Conservation (phyloP, 352 stramenopile species). For the Pythium phragmiticola region DNA sequence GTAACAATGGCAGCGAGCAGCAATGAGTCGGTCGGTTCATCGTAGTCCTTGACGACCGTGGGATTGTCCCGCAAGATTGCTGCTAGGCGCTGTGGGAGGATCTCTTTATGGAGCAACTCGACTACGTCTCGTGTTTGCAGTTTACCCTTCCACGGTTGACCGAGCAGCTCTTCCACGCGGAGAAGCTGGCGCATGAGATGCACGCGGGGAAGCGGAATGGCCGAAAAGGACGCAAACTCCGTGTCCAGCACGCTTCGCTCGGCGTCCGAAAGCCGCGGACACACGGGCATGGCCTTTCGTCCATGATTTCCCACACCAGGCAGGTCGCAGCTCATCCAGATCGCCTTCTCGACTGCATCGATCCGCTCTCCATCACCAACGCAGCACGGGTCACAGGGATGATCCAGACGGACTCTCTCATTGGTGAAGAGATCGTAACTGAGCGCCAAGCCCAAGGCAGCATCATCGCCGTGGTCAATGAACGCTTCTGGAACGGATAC, state of each 20-base stretch:
- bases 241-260: conserved; percentile 60
- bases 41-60: conserved; percentile 45
- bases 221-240: conserved; percentile 45
- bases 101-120: conserved; percentile 34
- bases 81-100: conserved; percentile 65
- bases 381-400: conserved; percentile 28
- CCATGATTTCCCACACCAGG: conserved; percentile 69
- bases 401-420: not conserved
- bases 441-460: conserved; percentile 34
- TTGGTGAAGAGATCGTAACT: conserved; percentile 29
- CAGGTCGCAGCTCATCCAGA: conserved; percentile 60
- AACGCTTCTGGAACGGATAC: conserved; percentile 36
- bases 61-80: conserved; percentile 44
- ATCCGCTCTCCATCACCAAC: conserved; percentile 29
- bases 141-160: conserved; percentile 45
- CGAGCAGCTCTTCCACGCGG: conserved; percentile 57
- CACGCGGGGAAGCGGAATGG: conserved; percentile 31
- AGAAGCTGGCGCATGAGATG: conserved; percentile 63
- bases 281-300: conserved; percentile 52
- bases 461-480: conserved; percentile 46
- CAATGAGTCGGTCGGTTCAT: conserved; percentile 54
- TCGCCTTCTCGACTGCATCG: conserved; percentile 49
- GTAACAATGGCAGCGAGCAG: conserved; percentile 45
- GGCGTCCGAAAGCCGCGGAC: conserved; percentile 30
- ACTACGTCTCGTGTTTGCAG: conserved; percentile 43